These are phyloP conservation scores for Blepharisma japonicum DNA, from an alignment of 73 alveolate species.

Conservation along the genomic window DNA sequence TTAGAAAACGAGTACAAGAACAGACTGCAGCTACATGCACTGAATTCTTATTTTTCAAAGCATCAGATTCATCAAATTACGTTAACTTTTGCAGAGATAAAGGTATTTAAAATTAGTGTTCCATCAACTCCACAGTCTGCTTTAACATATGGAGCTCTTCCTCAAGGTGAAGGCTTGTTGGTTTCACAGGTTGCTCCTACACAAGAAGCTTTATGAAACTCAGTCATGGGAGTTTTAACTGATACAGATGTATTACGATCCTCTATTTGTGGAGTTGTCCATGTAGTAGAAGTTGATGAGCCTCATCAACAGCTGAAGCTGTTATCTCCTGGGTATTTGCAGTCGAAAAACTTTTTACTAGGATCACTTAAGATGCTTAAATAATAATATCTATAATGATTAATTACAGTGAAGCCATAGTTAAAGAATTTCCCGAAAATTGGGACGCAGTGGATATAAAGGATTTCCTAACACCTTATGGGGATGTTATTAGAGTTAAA, in stretches of 20 bases:
- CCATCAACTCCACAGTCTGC: conserved; percentile 51
- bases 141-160: conserved; percentile 44
- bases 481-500: too few relatives aligned
- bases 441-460: too few relatives aligned
- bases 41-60: conserved; percentile 31
- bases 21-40: conserved; percentile 26
- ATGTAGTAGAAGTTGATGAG: conserved; percentile 28
- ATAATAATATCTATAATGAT: neutral
- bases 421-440: too few relatives aligned
- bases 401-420: too few relatives aligned
- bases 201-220: neutral
- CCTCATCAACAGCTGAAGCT: neutral
- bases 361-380: conserved; percentile 21
- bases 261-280: conserved; percentile 17
- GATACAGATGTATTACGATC: neutral
- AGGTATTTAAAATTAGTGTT: conserved; percentile 37
- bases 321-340: conserved; percentile 4
- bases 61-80: conserved; percentile 37
- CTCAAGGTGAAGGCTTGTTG: conserved; percentile 24
- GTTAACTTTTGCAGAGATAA: conserved; percentile 37
- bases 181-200: conserved; percentile 8
- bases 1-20: conserved; percentile 25
- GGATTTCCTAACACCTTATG: too few relatives aligned
- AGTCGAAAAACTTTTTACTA: neutral
- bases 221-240: conserved; percentile 15